Percentiles rank a stretch among this genome's conserved stretches.
phyloP scores from a whole-genome alignment of 106 monocot genomes.

The Agapanthus africanus region DNA sequence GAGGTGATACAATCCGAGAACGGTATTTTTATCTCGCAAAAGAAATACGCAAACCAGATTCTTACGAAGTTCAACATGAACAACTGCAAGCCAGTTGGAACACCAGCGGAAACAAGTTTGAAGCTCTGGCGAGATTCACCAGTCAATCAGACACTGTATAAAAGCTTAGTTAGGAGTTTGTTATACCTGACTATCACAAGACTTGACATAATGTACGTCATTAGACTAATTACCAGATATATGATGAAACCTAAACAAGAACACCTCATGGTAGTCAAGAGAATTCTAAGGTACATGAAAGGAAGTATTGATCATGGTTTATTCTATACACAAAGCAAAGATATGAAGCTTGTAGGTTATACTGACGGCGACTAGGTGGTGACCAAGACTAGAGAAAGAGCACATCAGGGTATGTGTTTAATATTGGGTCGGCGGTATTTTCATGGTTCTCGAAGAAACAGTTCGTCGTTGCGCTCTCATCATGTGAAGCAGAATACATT shows the following conservation, averaged over 20 bases:
- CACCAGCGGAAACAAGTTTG: too few relatives aligned
- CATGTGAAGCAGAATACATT: too few relatives aligned
- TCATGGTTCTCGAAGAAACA: too few relatives aligned
- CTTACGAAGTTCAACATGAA: too few relatives aligned
- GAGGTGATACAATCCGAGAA: too few relatives aligned
- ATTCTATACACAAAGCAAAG: background rate
- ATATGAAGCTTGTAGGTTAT: background rate
- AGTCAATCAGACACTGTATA: background rate
- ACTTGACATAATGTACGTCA: background rate
- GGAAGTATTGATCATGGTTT: background rate
- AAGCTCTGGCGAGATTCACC: too few relatives aligned
- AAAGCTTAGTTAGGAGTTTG: background rate
- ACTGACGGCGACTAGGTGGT: background rate
- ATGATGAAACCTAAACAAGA: background rate
- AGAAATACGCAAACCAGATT: too few relatives aligned
- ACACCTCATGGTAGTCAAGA: background rate
- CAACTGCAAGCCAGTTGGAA: too few relatives aligned
- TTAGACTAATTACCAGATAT: background rate
- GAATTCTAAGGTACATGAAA: background rate
- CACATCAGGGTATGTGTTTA: too few relatives aligned
- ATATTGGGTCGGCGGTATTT: too few relatives aligned
- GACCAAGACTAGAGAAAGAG: background rate
- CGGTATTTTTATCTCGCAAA: too few relatives aligned
- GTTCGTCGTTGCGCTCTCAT: too few relatives aligned
- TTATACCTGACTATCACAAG: background rate